These are phyloP conservation scores for Xylaria sp. DNA, from an alignment of 2,329 filamentous ascomycete genomes.

Conservation along the genomic window DNA sequence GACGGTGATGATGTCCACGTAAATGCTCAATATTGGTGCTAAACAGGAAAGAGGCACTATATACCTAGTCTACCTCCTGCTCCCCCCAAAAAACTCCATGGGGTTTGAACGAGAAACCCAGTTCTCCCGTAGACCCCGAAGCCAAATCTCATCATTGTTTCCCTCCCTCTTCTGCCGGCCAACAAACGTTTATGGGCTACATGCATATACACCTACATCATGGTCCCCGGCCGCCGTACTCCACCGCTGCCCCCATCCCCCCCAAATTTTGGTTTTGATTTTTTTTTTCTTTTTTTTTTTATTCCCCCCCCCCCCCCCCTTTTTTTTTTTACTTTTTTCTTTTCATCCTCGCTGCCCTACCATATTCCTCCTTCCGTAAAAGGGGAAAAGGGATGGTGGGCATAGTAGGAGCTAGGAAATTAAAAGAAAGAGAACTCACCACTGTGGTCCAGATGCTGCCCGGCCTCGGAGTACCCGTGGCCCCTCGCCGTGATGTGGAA, in stretches of 20 bases:
- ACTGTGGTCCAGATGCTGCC: conserved; percentile 77
- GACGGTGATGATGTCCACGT: background rate
- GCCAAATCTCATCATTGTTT: no score
- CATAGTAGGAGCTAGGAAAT: no score
- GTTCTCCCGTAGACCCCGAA: no score
- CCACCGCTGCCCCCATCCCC: no score
- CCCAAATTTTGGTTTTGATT: no score
- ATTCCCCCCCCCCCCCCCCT: background rate
- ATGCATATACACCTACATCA: no score
- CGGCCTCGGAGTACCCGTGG: conserved; percentile 87
- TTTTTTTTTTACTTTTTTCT: background rate
- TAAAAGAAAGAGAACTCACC: conserved; percentile 59
- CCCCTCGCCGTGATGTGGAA: conserved; percentile 96
- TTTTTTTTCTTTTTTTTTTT: background rate
- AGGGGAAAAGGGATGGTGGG: background rate
- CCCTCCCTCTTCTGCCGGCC: no score
- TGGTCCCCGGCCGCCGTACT: no score
- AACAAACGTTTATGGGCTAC: no score
- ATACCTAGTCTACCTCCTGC: no score
- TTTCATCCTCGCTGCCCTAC: background rate
- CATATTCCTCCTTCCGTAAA: background rate
- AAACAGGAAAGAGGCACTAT: background rate
- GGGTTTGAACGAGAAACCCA: no score
- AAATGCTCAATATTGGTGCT: background rate
- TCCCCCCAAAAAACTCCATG: no score